phyloP scores from a whole-genome alignment of 176 grass and related monocot species.

The Oryza rufipogon region DNA sequence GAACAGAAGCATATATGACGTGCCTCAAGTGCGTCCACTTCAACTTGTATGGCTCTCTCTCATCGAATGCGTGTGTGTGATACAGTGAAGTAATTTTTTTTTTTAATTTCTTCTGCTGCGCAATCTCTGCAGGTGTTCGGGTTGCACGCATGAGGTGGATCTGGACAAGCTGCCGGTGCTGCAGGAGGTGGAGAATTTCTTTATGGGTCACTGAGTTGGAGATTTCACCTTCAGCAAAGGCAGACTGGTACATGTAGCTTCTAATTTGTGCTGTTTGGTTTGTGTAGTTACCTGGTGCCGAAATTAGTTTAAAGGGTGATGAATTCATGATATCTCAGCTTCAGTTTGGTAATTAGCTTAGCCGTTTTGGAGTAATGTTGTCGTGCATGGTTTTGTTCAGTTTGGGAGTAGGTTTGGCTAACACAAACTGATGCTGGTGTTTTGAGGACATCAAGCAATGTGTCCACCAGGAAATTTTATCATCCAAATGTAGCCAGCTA shows the following conservation, averaged over 20 bases:
- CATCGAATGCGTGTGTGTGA: not conserved
- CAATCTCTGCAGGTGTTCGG: constrained; percentile 66
- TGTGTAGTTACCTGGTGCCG: not conserved
- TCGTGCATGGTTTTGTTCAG: not conserved
- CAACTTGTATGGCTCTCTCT: constrained; percentile 52
- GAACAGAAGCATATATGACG: too few species aligned
- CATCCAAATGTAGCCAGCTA: not conserved
- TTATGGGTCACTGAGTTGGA: constrained; percentile 54
- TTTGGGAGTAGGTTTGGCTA: not conserved
- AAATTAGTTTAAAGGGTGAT: not conserved
- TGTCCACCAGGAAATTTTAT: not conserved
- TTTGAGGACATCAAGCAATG: not conserved
- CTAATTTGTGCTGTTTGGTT: not conserved
- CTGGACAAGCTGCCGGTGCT: constrained; percentile 75
- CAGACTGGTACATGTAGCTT: constrained; percentile 58
- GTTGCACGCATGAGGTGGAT: constrained; percentile 74
- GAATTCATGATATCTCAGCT: not conserved
- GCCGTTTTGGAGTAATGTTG: not conserved
- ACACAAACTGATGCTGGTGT: not conserved
- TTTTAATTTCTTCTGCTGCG: not conserved
- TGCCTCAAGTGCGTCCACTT: constrained; percentile 83
- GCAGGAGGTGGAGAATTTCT: constrained; percentile 68
- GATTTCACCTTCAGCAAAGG: constrained; percentile 86
- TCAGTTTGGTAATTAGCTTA: not conserved
- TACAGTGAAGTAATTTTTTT: constrained; percentile 21